Evolutionary conservation across 306 rosid species (phyloP), one percentile per base, ranked within the genome.

Genomic region (Cicer chorassanicum): DNA sequence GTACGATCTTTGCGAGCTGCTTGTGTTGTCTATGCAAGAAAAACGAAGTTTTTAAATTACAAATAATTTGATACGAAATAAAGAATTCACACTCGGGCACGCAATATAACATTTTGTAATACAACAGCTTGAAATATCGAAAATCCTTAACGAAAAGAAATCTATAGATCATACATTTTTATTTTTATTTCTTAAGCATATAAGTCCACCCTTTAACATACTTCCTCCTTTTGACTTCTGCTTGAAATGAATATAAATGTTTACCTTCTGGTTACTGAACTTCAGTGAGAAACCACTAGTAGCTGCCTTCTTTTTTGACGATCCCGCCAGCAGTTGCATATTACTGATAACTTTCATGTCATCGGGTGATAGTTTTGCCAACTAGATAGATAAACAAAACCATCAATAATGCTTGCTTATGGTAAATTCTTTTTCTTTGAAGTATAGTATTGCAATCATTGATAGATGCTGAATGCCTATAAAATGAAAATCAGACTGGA

Each of bases 261-360:
- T 77, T 80, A 91, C 97, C 95, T 90, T 94, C 63, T 84, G 92
- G 75, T 78, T 83, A 57, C 68, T 92, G 82, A 94, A 94, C 85
- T 94, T 92, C 64, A 91, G 88, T 9, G 98, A 94, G 89, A 94
- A 90, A 71, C 87, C 49, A 69, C 78, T 54, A 57, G 67, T 6
- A 21, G 87, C n/a, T 80, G 89, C 46, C 80, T 87, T 84, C 57
- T 72, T 78, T 15, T 65, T 75, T 24, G 90, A 42, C 18, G 85
- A 75, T 73, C 96, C 96, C 21, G 69, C 91, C 73, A 94, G 83
- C 73, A 85, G 69, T 82, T 84, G 86, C 97, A 94, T 88, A 68
- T 91, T 94, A 74, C 68, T 85, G 71, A 94, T 83, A 36, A 88
- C 88, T 83, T 90, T 91, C 97, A 94, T 87, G 86, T 94, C 97